Conservation (phyloP, 495 filamentous ascomycete species). For the Lophium mytilinum region DNA sequence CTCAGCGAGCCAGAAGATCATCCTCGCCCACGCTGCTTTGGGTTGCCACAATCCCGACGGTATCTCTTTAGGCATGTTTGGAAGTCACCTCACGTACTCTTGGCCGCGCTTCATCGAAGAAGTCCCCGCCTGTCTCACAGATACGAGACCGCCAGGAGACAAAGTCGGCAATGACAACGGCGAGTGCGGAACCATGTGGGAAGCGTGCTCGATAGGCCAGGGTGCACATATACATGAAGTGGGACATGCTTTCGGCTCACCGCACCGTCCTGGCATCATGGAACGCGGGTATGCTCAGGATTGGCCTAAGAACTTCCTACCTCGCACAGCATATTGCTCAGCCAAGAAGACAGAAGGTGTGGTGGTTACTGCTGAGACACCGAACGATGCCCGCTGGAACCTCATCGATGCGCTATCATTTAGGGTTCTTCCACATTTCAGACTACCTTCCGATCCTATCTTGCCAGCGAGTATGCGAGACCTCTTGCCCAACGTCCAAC, state of each 20-base stretch:
- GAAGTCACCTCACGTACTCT: constrained; percentile 41
- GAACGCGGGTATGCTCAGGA: constrained; percentile 33
- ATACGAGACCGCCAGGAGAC: constrained; percentile 26
- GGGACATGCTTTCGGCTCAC: constrained; percentile 35
- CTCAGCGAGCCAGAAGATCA: constrained; percentile 30
- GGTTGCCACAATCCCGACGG: constrained; percentile 36
- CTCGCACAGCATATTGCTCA: constrained; percentile 13
- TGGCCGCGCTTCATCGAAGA: constrained; percentile 44
- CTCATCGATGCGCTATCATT: constrained; percentile 33
- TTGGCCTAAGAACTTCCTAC: constrained; percentile 35
- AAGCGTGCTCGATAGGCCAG: constrained; percentile 38
- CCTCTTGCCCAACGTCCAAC: background rate
- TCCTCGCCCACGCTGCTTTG: constrained; percentile 39
- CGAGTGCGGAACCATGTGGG: constrained; percentile 35
- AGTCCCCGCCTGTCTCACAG: constrained; percentile 33
- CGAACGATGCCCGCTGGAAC: constrained; percentile 34
- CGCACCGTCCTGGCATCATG: constrained; percentile 37
- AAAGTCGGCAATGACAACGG: constrained; percentile 36
- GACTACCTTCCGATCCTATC: constrained; percentile 28
- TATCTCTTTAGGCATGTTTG: constrained; percentile 41
- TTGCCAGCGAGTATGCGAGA: constrained; percentile 1
- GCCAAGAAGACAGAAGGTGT: constrained; percentile 8
- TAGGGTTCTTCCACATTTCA: constrained; percentile 32
- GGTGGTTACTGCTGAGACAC: constrained; percentile 4
- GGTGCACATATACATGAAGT: constrained; percentile 39